phyloP scores from a whole-genome alignment of 805 yeast genomes.

The Vanderwaltozyma polyspora region DNA sequence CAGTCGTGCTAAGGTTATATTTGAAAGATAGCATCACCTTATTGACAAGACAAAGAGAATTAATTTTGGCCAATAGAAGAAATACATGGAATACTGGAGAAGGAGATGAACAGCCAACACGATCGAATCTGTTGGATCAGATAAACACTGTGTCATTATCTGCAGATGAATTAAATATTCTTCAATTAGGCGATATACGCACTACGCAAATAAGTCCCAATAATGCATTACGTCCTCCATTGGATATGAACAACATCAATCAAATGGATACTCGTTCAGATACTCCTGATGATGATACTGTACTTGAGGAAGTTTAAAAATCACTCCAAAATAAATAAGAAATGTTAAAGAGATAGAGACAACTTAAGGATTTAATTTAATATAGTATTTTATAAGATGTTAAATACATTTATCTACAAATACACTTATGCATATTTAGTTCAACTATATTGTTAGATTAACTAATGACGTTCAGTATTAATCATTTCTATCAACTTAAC shows the following conservation, averaged over 20 bases:
- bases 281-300: slow-evolving; percentile 21
- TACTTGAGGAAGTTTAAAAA: slow-evolving; percentile 6
- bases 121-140: slow-evolving; percentile 7
- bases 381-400: too few relatives aligned
- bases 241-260: slow-evolving; percentile 5
- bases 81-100: slow-evolving; percentile 8
- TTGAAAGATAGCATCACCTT: slow-evolving; percentile 25
- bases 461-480: too few relatives aligned
- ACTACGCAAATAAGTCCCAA: background rate
- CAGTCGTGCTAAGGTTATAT: slow-evolving; percentile 24
- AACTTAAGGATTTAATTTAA: too few relatives aligned
- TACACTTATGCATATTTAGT: too few relatives aligned
- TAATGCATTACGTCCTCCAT: slow-evolving; percentile 1
- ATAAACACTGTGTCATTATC: slow-evolving; percentile 11
- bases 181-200: slow-evolving; percentile 13
- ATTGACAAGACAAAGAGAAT: slow-evolving; percentile 26
- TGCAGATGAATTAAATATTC: slow-evolving; percentile 18
- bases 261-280: slow-evolving; percentile 16
- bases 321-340: slow-evolving; percentile 18
- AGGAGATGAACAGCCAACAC: slow-evolving; percentile 1
- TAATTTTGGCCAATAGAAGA: slow-evolving; percentile 21
- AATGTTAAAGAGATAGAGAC: too few relatives aligned
- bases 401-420: too few relatives aligned
- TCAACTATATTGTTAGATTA: too few relatives aligned
- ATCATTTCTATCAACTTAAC: too few relatives aligned